These are phyloP conservation scores for Colletotrichum sp. DNA, from an alignment of 2,329 filamentous ascomycete genomes.

Conservation along the genomic window DNA sequence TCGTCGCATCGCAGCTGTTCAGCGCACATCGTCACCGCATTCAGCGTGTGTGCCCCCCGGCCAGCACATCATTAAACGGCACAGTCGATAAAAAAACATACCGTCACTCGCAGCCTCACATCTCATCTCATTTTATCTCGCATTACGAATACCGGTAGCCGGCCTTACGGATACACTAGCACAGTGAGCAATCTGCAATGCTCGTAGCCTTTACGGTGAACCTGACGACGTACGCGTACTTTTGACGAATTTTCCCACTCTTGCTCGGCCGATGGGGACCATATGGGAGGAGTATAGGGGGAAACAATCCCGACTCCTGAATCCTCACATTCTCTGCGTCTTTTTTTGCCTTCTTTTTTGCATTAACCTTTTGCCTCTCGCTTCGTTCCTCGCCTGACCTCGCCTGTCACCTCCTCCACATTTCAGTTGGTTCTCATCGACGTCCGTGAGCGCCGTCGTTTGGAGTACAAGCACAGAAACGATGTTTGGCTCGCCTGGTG, in stretches of 20 bases:
- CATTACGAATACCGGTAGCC: neutral
- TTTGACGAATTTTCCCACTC: neutral
- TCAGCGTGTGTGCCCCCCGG: neutral
- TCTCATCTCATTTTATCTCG: constrained; percentile 5
- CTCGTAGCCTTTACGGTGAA: neutral
- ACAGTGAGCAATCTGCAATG: constrained; percentile 2
- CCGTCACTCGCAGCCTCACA: neutral
- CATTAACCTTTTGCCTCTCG: neutral
- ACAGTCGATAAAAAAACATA: neutral
- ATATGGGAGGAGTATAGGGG: neutral
- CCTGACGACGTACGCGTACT: neutral
- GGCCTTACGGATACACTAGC: neutral
- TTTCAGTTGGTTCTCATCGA: neutral
- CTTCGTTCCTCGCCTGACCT: neutral
- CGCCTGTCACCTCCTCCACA: neutral
- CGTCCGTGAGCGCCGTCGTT: constrained; percentile 4
- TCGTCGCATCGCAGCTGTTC: neutral
- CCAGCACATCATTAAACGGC: neutral
- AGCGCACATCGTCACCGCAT: neutral
- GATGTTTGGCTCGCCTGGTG: neutral
- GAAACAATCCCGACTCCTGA: neutral
- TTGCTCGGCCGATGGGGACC: neutral
- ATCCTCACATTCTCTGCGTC: neutral
- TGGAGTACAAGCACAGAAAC: neutral
- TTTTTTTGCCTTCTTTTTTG: neutral